Percentiles rank a stretch among this genome's conserved stretches.
Conservation (phyloP, 1,139 yeast genomes). For the Pichiaceae sp. region DNA sequence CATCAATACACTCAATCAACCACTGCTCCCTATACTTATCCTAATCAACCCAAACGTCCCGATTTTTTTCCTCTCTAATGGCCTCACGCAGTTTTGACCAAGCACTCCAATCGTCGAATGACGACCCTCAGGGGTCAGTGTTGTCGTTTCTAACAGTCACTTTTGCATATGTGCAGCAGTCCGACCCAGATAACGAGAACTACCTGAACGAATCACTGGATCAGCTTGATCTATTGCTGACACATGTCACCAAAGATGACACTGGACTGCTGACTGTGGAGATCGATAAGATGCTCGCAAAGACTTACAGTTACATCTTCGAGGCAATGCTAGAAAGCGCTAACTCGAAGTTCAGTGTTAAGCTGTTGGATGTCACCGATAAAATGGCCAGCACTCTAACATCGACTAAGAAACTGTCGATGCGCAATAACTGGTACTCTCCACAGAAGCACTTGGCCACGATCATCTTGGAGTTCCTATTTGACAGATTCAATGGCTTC, state of each 20-base stretch:
- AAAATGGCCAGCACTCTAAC: constrained; percentile 15
- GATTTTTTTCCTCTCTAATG: too few relatives aligned
- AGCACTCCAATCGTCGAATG: too few relatives aligned
- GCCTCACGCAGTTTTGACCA: too few relatives aligned
- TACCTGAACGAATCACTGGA: constrained; percentile 14
- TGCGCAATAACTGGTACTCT: constrained; percentile 24
- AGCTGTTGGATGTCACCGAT: constrained; percentile 20
- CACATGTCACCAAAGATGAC: constrained; percentile 7
- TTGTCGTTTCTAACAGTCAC: constrained; percentile 5
- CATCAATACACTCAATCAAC: too few relatives aligned
- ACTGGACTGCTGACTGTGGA: constrained; percentile 13
- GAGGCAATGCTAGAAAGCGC: constrained; percentile 20
- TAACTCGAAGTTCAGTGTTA: constrained; percentile 22
- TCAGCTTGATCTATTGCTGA: constrained; percentile 18
- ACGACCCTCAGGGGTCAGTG: constrained; percentile 4
- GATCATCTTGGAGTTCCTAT: constrained; percentile 20
- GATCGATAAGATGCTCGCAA: constrained; percentile 17
- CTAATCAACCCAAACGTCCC: too few relatives aligned
- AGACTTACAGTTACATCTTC: constrained; percentile 14
- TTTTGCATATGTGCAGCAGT: neutral
- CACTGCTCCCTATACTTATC: too few relatives aligned
- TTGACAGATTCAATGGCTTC: constrained; percentile 24
- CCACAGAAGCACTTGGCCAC: constrained; percentile 21
- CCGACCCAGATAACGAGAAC: constrained; percentile 14
- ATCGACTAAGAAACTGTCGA: constrained; percentile 19